These are phyloP conservation scores for Candida krabiensis DNA, from an alignment of 805 yeast genomes.

Conservation along the genomic window DNA sequence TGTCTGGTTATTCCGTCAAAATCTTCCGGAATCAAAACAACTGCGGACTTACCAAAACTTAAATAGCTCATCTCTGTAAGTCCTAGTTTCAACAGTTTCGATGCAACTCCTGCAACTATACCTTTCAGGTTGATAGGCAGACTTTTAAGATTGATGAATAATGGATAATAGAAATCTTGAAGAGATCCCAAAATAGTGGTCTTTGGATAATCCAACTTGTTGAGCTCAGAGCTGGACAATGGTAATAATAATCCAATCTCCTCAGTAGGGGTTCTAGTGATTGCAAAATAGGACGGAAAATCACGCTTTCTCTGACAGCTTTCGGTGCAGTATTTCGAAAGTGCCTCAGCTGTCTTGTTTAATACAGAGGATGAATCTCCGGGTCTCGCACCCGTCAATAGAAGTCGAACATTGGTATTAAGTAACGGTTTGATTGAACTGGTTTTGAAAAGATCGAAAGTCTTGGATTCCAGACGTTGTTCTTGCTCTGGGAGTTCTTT, in stretches of 20 bases:
- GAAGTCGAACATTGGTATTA: constrained; percentile 38
- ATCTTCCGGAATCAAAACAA: constrained; percentile 59
- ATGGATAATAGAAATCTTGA: constrained; percentile 56
- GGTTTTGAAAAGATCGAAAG: constrained; percentile 38
- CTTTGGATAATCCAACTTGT: constrained; percentile 40
- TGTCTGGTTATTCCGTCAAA: constrained; percentile 18
- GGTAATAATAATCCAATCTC: constrained; percentile 53
- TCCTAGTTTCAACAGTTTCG: constrained; percentile 37
- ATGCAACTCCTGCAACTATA: constrained; percentile 65
- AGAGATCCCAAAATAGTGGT: constrained; percentile 53
- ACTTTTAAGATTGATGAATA: constrained; percentile 50
- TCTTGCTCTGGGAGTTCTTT: constrained; percentile 1
- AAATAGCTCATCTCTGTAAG: constrained; percentile 56
- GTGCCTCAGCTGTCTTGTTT: constrained; percentile 40
- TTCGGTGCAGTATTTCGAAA: constrained; percentile 24
- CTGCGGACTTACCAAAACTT: constrained; percentile 59
- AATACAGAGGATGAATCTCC: constrained; percentile 44
- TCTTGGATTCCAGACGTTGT: constrained; percentile 30
- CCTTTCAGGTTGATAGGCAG: constrained; percentile 64
- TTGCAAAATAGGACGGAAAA: constrained; percentile 49
- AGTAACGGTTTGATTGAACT: constrained; percentile 45
- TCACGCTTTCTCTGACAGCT: constrained; percentile 3
- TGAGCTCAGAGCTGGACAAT: constrained; percentile 36
- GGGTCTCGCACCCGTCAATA: constrained; percentile 60
- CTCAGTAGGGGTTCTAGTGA: constrained; percentile 50